A percentile compares a stretch with the other conserved stretches of the same genome.
phyloP scores from a whole-genome alignment of 2,329 filamentous ascomycete genomes.

The Graphium sp. region DNA sequence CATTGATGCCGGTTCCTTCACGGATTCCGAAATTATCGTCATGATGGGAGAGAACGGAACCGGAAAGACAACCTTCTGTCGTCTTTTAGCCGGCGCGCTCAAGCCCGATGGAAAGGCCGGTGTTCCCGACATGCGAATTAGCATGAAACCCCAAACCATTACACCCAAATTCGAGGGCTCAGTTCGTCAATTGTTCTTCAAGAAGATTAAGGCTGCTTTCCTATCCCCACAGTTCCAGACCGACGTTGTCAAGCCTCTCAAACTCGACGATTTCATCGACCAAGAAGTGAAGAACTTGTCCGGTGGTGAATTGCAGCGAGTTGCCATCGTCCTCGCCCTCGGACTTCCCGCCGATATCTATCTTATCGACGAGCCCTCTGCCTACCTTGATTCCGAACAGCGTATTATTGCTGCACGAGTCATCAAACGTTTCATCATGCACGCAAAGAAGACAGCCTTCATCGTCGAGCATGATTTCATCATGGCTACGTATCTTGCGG shows the following conservation, averaged over 20 bases:
- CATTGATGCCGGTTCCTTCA: conserved; percentile 75
- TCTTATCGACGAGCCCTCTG: conserved; percentile 92
- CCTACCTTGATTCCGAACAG: conserved; percentile 97
- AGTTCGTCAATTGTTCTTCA: conserved; percentile 96
- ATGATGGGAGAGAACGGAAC: conserved; percentile 99
- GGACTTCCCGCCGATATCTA: conserved; percentile 96
- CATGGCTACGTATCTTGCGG: conserved; percentile 65
- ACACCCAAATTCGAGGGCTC: conserved; percentile 96
- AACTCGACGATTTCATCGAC: conserved; percentile 97
- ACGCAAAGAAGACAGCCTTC: conserved; percentile 98
- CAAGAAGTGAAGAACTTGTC: conserved; percentile 99
- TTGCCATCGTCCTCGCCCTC: conserved; percentile 92
- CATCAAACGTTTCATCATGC: conserved; percentile 99
- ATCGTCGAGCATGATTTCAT: conserved; percentile 99
- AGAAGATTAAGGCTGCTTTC: conserved; percentile 97
- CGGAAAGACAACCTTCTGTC: conserved; percentile 98
- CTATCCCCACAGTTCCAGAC: conserved; percentile 97
- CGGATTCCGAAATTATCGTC: conserved; percentile 95
- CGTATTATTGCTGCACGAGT: conserved; percentile 94
- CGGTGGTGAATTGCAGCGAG: conserved; percentile 97
- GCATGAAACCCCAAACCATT: conserved; percentile 99
- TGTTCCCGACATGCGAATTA: conserved; percentile 89
- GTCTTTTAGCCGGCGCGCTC: conserved; percentile 79
- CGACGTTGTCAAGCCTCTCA: conserved; percentile 98
- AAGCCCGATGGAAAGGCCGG: conserved; percentile 70